Conservation (phyloP, 164 flowering plant genomes). For the Platanus orientalis region DNA sequence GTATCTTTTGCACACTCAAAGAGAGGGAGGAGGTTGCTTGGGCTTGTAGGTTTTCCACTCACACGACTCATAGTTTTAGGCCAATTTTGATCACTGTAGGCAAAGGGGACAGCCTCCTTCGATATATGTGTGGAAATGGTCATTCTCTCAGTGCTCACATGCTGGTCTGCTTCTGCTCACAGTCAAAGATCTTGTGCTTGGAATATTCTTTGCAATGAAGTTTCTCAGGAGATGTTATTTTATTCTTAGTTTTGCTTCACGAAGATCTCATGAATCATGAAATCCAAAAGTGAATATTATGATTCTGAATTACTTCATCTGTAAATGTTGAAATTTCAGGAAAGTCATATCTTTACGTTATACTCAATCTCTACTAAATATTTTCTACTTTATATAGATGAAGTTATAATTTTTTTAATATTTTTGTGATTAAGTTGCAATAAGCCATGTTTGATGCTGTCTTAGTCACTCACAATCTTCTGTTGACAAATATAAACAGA, state of each 20-base stretch:
- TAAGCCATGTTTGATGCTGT: too few species aligned
- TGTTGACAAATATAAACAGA: too few species aligned
- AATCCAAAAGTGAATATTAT: neutral
- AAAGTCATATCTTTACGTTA: neutral
- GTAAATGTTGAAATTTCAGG: neutral
- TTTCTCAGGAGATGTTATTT: neutral
- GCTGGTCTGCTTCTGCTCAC: neutral
- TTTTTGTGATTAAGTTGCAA: too few species aligned
- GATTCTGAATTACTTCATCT: neutral
- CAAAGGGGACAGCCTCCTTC: too few species aligned
- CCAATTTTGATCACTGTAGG: too few species aligned
- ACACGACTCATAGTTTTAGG: too few species aligned
- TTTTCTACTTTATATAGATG: neutral
- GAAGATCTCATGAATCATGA: neutral
- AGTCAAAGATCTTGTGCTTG: neutral
- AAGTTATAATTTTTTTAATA: neutral
- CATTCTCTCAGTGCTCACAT: too few species aligned
- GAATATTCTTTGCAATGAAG: neutral
- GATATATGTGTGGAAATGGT: too few species aligned
- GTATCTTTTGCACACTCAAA: too few species aligned
- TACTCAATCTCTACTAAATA: neutral
- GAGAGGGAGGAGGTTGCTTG: too few species aligned
- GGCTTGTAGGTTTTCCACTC: too few species aligned
- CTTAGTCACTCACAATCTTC: too few species aligned
- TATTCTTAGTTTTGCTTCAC: neutral